Conservation (phyloP, 2,329 filamentous ascomycete species). For the Exserohilum turcica region DNA sequence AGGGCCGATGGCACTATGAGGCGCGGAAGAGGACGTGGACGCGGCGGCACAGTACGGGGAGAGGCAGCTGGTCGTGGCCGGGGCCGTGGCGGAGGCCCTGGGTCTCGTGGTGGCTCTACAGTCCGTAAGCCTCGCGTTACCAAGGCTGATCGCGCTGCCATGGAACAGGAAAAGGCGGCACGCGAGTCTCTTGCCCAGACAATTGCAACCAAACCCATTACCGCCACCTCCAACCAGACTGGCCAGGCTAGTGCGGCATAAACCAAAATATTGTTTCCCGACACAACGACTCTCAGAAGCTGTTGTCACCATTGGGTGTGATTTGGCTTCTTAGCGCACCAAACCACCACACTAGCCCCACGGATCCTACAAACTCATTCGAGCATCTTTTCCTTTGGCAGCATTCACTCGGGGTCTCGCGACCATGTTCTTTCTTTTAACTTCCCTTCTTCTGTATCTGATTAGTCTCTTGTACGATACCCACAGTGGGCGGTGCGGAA, state of each 20-base stretch:
- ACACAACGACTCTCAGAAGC: neutral
- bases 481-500: slow-evolving; percentile 8
- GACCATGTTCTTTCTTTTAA: neutral
- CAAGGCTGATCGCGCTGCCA: slow-evolving; percentile 80
- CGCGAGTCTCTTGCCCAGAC: slow-evolving; percentile 61
- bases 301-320: neutral
- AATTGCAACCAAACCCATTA: slow-evolving; percentile 32
- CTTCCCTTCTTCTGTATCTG: slow-evolving; percentile 11
- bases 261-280: neutral
- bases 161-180: slow-evolving; percentile 81
- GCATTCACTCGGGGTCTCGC: neutral
- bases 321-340: neutral
- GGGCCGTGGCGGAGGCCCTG: slow-evolving; percentile 62
- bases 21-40: slow-evolving; percentile 64
- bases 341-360: neutral
- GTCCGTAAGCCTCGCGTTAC: slow-evolving; percentile 83
- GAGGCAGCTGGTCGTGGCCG: slow-evolving; percentile 49
- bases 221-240: slow-evolving; percentile 16
- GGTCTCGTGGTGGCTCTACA: slow-evolving; percentile 75
- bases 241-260: slow-evolving; percentile 19
- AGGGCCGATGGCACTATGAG: slow-evolving; percentile 77
- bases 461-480: slow-evolving; percentile 25
- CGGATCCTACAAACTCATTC: neutral
- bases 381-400: neutral
- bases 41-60: slow-evolving; percentile 55